Evolutionary conservation across 2,329 filamentous ascomycete genomes (phyloP).

Genomic region (Elsinoe fawcettii): DNA sequence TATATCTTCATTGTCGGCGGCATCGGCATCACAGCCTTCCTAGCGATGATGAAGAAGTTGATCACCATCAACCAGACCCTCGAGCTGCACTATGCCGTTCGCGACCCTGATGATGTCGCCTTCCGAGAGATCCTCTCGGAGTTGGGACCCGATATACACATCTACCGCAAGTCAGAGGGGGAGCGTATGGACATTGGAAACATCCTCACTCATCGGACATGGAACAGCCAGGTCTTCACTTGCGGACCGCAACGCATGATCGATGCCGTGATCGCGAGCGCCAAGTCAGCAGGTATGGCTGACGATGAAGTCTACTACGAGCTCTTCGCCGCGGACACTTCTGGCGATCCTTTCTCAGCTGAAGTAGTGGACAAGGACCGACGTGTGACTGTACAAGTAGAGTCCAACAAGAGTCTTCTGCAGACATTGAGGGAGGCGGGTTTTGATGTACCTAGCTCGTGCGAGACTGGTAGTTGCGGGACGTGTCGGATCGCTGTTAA

Average conservation of each 20-base stretch:
- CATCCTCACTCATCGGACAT: conserved; percentile 41
- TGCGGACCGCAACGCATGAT: conserved; percentile 55
- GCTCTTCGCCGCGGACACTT: conserved; percentile 47
- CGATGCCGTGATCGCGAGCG: conserved; percentile 39
- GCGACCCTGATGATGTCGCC: conserved; percentile 26
- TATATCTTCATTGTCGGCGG: conserved; percentile 57
- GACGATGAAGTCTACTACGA: conserved; percentile 53
- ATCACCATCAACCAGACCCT: conserved; percentile 27
- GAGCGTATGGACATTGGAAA: conserved; percentile 45
- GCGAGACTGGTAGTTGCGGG: conserved; percentile 39
- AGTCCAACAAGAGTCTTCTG: conserved; percentile 35
- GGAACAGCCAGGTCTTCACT: conserved; percentile 53
- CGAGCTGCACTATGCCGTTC: conserved; percentile 17
- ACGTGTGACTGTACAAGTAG: conserved; percentile 38
- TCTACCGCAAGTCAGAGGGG: conserved; percentile 48
- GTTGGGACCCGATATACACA: conserved; percentile 31
- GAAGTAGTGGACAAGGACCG: conserved; percentile 38
- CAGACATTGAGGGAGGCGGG: conserved; percentile 36
- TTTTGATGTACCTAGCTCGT: conserved; percentile 38
- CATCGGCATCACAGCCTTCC: conserved; percentile 59
- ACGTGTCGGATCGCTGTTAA: conserved; percentile 36
- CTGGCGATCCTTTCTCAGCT: conserved; percentile 54
- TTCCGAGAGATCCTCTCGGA: conserved; percentile 35
- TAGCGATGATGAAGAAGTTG: conserved; percentile 41
- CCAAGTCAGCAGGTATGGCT: conserved; percentile 37